These are phyloP conservation scores for Diaporthe aspalathi DNA, from an alignment of 2,329 filamentous ascomycete genomes.

Conservation along the genomic window DNA sequence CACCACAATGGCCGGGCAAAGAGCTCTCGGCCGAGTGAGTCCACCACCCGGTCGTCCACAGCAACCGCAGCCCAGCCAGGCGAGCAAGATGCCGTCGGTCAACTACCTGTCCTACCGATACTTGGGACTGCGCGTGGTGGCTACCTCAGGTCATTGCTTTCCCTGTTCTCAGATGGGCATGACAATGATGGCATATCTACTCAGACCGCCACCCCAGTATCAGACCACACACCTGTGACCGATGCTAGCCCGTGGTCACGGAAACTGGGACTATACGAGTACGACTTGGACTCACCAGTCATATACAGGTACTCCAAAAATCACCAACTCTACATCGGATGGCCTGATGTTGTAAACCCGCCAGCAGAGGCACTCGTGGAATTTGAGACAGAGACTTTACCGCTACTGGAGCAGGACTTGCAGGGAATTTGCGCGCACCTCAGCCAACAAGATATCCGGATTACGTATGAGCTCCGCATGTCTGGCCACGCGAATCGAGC, in stretches of 20 bases:
- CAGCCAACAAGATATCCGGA: conserved; percentile 31
- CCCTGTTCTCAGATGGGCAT: conserved; percentile 14
- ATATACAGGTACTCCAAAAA: conserved; percentile 21
- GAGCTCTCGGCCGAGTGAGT: conserved; percentile 19
- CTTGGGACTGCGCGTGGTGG: conserved; percentile 28
- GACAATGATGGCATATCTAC: neutral
- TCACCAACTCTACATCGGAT: conserved; percentile 27
- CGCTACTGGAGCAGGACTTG: conserved; percentile 33
- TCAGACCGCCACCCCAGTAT: neutral
- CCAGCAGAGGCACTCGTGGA: conserved; percentile 31
- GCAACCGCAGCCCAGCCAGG: neutral
- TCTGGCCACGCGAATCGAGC: conserved; percentile 14
- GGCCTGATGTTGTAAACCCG: conserved; percentile 22
- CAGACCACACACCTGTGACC: conserved; percentile 11
- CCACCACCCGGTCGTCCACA: conserved; percentile 17
- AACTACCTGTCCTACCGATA: neutral
- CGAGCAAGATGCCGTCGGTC: conserved; percentile 3
- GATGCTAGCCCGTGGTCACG: neutral
- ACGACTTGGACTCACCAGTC: conserved; percentile 8
- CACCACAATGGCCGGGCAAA: conserved; percentile 10
- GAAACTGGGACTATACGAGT: conserved; percentile 9
- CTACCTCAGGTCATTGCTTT: conserved; percentile 31
- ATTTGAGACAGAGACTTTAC: conserved; percentile 34
- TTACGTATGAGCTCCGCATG: conserved; percentile 37
- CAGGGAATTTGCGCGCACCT: conserved; percentile 26